These are phyloP conservation scores for Chrysosporium keratinophilum DNA, from an alignment of 2,329 filamentous ascomycete genomes.

Conservation along the genomic window DNA sequence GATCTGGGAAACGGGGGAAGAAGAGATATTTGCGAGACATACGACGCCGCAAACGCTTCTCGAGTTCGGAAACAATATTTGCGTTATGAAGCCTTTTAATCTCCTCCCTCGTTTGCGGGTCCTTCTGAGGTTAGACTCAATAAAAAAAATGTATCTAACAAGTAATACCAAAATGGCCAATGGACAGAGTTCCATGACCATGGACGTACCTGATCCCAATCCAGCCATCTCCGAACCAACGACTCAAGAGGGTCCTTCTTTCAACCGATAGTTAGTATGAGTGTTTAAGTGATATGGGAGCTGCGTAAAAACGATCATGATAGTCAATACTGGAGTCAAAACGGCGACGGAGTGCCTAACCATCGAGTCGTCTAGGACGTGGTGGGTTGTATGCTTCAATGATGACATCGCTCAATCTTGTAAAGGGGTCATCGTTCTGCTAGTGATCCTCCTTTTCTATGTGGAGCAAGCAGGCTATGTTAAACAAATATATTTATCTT, in stretches of 20 bases:
- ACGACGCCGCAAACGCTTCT: conserved; percentile 44
- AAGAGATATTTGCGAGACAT: not conserved
- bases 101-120: conserved; percentile 44
- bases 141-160: not conserved
- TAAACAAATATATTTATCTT: too few species aligned
- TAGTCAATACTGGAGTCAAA: too few species aligned
- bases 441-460: too few species aligned
- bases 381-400: too few species aligned
- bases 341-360: too few species aligned
- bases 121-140: conserved; percentile 22
- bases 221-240: conserved; percentile 48
- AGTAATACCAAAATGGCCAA: not conserved
- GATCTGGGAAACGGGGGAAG: not conserved
- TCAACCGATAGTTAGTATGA: not conserved
- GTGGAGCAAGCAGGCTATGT: too few species aligned
- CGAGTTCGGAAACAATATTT: conserved; percentile 40
- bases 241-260: conserved; percentile 27
- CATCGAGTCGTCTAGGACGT: too few species aligned
- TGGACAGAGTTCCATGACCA: not conserved
- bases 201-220: conserved; percentile 41
- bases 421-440: too few species aligned
- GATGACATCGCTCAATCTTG: too few species aligned
- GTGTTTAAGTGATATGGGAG: not conserved
- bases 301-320: too few species aligned
- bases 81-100: conserved; percentile 43